Base-by-base conservation (phyloP, 495 filamentous ascomycete genomes). In the Tuber calosporum region DNA sequence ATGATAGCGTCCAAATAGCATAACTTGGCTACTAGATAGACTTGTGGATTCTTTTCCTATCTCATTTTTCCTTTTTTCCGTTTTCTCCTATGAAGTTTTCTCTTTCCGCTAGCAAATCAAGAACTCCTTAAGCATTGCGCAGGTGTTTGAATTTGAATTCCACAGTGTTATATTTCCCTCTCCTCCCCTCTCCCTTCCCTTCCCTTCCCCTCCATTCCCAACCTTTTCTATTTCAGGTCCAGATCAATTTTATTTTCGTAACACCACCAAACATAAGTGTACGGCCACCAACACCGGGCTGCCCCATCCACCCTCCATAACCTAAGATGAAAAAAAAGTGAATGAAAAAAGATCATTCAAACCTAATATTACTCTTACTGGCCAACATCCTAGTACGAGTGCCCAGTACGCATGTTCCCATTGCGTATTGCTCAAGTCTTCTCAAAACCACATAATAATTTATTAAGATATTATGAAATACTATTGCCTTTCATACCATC, bases 1-100 rank as follows among this genome's bases (percentile, higher is more conserved):
- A 17, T 48, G 48, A 45, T n/a, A 70, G 66, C 58, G 43, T 58
- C 39, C 39, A 41, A 67, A 62, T 26, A 62, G 4, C 53, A 62
- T n/a, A 62, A 39, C 39, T 37, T 69, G 48, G 20, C 19, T 73
- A 26, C 58, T 40, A 30, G 22, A 62, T 45, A 3, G 15, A 40
- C 34, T 19, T 42, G 66, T 36, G 67, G 67, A 34, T 73, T 22
- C 26, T 4, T 19, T 2, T 30, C 38, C 8, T 38, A 15, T 13
- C 66, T 73, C 58, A 41, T 48, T 68, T 43, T 62, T 11, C 34
- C 6, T 22, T 30, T 43, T 20, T 7, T n/a, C 19, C 8, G 5
- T 15, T 30, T 62, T 30, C 30, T 30, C 2, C n/a, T 62, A n/a
- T n/a, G n/a, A n/a, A n/a, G 15, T 58, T 62, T 30, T 30, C 45